phyloP scores from a whole-genome alignment of 345 rosid species.

The Sapria himalayana region DNA sequence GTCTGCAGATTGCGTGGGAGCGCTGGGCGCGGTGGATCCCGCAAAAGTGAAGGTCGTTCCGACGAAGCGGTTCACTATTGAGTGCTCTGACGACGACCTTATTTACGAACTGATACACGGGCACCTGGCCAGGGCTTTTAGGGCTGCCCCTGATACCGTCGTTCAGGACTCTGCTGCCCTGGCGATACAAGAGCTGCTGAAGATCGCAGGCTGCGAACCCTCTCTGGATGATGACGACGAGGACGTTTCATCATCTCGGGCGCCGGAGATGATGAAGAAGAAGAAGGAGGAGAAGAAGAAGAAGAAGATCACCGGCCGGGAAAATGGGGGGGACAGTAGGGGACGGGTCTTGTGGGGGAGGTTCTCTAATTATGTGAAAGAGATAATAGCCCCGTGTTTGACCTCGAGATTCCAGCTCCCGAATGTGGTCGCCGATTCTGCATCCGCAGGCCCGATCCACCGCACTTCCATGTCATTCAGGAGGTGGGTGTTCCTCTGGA shows the following conservation, averaged over 20 bases:
- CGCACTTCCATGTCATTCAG: constrained; percentile 86
- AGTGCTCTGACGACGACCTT: constrained; percentile 96
- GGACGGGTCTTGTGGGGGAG: constrained; percentile 88
- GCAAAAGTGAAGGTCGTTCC: constrained; percentile 65
- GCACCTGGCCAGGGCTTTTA: constrained; percentile 85
- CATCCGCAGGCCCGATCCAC: constrained; percentile 60
- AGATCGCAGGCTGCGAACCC: constrained; percentile 95
- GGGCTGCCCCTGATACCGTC: constrained; percentile 88
- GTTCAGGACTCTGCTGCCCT: constrained; percentile 94
- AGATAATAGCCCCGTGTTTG: constrained; percentile 87
- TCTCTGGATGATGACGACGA: constrained; percentile 74
- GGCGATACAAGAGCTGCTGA: constrained; percentile 89
- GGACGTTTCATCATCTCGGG: constrained; percentile 29
- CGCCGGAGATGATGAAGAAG: constrained; percentile 12
- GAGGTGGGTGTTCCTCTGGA: constrained; percentile 85
- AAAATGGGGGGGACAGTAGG: constrained; percentile 25
- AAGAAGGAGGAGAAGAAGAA: constrained; percentile 17
- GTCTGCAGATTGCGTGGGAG: constrained; percentile 90
- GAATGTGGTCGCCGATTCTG: constrained; percentile 45
- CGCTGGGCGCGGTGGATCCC: constrained; percentile 94
- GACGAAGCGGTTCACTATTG: constrained; percentile 73
- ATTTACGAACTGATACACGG: constrained; percentile 85
- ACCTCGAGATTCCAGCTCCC: constrained; percentile 96
- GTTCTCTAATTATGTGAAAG: constrained; percentile 83
- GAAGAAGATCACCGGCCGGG: constrained; percentile 12